A percentile compares a stretch with the other conserved stretches of the same genome.
Evolutionary conservation across 345 rosid species (phyloP).

Genomic region (Euphorbia pulcherrima): DNA sequence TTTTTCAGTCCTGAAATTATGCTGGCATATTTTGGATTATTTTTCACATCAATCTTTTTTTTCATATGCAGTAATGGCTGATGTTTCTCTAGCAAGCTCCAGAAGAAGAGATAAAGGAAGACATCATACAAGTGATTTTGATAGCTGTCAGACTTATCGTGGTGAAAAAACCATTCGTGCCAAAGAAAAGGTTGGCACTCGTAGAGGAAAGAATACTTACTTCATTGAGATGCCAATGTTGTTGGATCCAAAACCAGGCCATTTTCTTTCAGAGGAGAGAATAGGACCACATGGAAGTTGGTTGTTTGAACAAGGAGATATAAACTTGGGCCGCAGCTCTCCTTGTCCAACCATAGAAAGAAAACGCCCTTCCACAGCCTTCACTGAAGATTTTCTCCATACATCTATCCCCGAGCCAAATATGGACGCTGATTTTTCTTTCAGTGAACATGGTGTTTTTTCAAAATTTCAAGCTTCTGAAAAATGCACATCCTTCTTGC

Average conservation of each 20-base stretch:
- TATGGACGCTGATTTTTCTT: conserved; percentile 18
- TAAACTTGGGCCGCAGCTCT: conserved; percentile 28
- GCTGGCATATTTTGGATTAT: neutral
- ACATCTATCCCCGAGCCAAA: conserved; percentile 18
- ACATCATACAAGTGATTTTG: conserved; percentile 23
- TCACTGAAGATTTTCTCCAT: conserved; percentile 23
- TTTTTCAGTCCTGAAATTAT: conserved; percentile 6
- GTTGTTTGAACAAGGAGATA: conserved; percentile 38
- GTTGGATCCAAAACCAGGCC: conserved; percentile 27
- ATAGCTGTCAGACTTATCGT: conserved; percentile 22
- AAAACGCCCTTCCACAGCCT: conserved; percentile 22
- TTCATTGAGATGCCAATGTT: conserved; percentile 22
- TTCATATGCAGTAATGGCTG: conserved; percentile 35
- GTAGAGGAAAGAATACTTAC: conserved; percentile 16
- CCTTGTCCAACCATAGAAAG: conserved; percentile 21
- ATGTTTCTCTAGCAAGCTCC: conserved; percentile 26
- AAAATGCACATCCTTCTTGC: conserved; percentile 20
- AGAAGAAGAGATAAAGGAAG: conserved; percentile 30
- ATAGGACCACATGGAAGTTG: conserved; percentile 21
- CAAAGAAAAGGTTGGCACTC: conserved; percentile 26
- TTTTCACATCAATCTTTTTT: conserved; percentile 4
- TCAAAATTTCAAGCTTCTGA: conserved; percentile 23
- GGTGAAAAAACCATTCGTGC: conserved; percentile 19
- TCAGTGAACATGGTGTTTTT: conserved; percentile 11
- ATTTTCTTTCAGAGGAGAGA: conserved; percentile 27